These are phyloP conservation scores for Pyrenochaeta sp. DNA, from an alignment of 2,329 filamentous ascomycete genomes.

Conservation along the genomic window DNA sequence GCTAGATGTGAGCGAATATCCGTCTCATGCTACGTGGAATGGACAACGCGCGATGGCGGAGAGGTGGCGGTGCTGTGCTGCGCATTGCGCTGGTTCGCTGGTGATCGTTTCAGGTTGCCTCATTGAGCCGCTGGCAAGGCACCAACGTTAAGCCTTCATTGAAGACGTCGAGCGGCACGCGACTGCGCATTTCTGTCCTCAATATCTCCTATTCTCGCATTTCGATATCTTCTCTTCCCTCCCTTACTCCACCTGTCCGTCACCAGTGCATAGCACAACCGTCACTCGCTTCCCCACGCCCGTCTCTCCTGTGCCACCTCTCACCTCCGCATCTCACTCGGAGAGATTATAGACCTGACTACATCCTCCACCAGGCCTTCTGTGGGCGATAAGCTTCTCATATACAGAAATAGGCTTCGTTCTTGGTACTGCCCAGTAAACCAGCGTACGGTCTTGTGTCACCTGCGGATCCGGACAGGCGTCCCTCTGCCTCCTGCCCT, in stretches of 20 bases:
- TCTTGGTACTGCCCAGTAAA: slow-evolving; percentile 4
- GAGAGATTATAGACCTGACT: not conserved
- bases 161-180: slow-evolving; percentile 2
- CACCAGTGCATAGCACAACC: not conserved
- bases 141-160: slow-evolving; percentile 20
- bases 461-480: slow-evolving; percentile 1
- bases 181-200: not conserved
- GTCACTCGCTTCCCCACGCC: not conserved
- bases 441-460: slow-evolving; percentile 2
- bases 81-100: slow-evolving; percentile 5
- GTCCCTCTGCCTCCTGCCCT: not conserved
- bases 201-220: too few species aligned
- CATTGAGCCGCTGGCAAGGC: slow-evolving; percentile 12
- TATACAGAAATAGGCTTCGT: slow-evolving; percentile 1
- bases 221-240: too few species aligned
- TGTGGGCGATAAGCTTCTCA: not conserved
- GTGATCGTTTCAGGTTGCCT: slow-evolving; percentile 17
- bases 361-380: not conserved
- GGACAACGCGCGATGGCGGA: slow-evolving; percentile 5
- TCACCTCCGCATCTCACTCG: not conserved
- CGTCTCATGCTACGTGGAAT: not conserved
- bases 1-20: not conserved
- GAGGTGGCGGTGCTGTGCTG: slow-evolving; percentile 7
- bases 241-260: not conserved
- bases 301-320: not conserved